Conservation (phyloP, 306 rosid species). For the Pueraria montana region DNA sequence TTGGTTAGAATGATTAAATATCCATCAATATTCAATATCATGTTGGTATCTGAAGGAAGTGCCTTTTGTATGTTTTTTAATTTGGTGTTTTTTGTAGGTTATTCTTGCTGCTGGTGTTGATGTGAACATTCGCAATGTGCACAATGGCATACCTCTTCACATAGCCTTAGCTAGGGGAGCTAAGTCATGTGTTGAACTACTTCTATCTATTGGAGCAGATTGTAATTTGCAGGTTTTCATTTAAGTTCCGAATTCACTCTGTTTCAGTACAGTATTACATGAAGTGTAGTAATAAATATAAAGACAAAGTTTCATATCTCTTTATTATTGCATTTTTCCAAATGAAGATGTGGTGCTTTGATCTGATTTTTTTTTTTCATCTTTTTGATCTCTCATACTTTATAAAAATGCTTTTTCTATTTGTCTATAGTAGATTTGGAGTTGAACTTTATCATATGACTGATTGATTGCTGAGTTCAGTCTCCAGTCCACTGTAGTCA, state of each 20-base stretch:
- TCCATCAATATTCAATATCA: background rate
- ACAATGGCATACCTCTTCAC: constrained; percentile 78
- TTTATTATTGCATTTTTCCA: background rate
- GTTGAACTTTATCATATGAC: background rate
- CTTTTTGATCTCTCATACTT: background rate
- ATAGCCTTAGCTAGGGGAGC: constrained; percentile 83
- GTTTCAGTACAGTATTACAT: background rate
- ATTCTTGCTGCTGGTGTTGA: constrained; percentile 80
- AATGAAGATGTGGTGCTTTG: background rate
- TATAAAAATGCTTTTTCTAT: background rate
- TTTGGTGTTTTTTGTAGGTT: constrained; percentile 56
- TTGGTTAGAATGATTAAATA: constrained; percentile 13
- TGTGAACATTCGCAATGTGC: constrained; percentile 76
- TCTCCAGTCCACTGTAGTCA: background rate
- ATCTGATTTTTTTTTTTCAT: background rate
- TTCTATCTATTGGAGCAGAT: constrained; percentile 75
- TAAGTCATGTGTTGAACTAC: constrained; percentile 76
- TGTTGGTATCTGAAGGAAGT: constrained; percentile 13
- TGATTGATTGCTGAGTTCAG: background rate
- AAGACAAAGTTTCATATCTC: background rate
- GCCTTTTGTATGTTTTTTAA: background rate
- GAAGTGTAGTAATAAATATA: background rate
- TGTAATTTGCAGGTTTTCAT: constrained; percentile 73
- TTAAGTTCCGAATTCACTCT: constrained; percentile 19
- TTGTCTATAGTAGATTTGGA: background rate